Conservation (phyloP, 176 grass and related monocot species). For the Typha latifolia region DNA sequence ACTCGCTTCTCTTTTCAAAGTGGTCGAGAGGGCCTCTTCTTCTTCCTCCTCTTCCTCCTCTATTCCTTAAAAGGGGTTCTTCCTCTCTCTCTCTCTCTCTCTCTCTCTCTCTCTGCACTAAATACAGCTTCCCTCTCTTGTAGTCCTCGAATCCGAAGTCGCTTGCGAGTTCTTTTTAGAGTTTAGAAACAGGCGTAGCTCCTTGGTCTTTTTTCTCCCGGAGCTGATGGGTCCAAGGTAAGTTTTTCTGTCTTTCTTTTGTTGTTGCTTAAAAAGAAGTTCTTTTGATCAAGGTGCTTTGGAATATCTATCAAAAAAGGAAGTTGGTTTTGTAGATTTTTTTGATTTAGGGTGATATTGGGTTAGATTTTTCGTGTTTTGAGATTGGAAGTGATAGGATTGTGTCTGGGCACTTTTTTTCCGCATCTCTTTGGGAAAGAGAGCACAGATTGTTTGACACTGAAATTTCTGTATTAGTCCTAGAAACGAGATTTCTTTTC, state of each 20-base stretch:
- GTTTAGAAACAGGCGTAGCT: neutral
- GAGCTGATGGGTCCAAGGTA: conserved; percentile 4
- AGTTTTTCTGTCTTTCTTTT: neutral
- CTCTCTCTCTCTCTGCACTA: neutral
- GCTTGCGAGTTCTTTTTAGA: too few species aligned
- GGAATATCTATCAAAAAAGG: neutral
- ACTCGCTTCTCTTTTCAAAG: neutral
- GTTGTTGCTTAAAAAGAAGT: neutral
- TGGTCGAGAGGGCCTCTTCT: neutral
- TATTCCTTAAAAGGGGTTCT: neutral
- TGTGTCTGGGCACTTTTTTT: neutral
- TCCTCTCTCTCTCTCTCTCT: conserved; percentile 16
- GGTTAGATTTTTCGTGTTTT: too few species aligned
- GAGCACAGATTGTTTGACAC: neutral
- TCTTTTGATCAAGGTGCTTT: neutral
- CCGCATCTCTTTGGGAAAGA: too few species aligned
- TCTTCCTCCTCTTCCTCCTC: neutral
- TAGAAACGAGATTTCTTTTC: neutral
- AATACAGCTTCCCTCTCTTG: neutral
- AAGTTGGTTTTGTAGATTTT: neutral
- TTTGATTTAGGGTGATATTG: neutral
- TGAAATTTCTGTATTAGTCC: neutral
- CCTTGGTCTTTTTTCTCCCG: neutral
- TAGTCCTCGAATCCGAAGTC: neutral
- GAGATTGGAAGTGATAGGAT: neutral